phyloP scores from a whole-genome alignment of 1,139 yeast species.

The Wickerhamomyces sp. region DNA sequence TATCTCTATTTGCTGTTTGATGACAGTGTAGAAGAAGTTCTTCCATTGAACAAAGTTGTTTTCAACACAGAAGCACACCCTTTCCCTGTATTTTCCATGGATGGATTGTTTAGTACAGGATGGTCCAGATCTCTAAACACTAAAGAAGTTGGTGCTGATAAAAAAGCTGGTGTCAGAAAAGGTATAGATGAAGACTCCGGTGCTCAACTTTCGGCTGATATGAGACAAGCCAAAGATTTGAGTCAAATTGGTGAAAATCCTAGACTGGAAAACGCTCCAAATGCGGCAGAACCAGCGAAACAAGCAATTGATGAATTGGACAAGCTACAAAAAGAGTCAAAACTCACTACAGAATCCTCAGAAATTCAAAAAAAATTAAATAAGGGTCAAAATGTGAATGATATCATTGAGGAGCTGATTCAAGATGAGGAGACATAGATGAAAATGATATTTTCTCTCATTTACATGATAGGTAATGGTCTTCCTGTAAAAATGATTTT shows the following conservation, averaged over 20 bases:
- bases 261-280: conserved; percentile 12
- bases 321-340: conserved; percentile 4
- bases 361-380: conserved; percentile 13
- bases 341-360: conserved; percentile 7
- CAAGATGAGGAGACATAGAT: conserved; percentile 4
- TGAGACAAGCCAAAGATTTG: not conserved
- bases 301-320: conserved; percentile 19
- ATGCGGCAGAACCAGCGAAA: conserved; percentile 24
- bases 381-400: conserved; percentile 14
- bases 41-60: conserved; percentile 63
- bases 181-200: conserved; percentile 4
- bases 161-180: conserved; percentile 2
- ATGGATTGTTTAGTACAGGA: conserved; percentile 55
- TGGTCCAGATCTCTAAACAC: conserved; percentile 36
- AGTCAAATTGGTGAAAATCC: conserved; percentile 1
- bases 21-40: conserved; percentile 47
- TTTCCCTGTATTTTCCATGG: conserved; percentile 61
- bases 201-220: not conserved
- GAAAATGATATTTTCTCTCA: too few species aligned
- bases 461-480: conserved; percentile 70
- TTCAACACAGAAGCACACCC: conserved; percentile 96
- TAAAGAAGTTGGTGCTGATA: not conserved
- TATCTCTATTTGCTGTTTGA: conserved; percentile 79
- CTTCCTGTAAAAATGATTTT: conserved; percentile 59
- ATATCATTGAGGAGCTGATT: conserved; percentile 22